These are phyloP conservation scores for Talaromyces funiculosus DNA, from an alignment of 2,329 filamentous ascomycete genomes.

Conservation along the genomic window DNA sequence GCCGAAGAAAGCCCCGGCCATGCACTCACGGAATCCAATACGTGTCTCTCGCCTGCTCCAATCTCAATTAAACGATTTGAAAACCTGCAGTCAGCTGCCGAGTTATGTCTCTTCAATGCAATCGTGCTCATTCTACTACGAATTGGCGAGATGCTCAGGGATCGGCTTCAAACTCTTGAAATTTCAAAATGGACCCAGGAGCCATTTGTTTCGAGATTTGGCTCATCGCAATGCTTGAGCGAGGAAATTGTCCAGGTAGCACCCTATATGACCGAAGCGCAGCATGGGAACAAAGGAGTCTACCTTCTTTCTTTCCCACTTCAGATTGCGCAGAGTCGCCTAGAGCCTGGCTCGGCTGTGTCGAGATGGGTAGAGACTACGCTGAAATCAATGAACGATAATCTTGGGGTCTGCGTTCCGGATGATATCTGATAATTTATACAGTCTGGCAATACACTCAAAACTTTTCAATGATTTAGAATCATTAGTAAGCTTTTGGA, in stretches of 20 bases:
- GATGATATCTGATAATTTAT: neutral
- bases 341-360: neutral
- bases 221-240: neutral
- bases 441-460: no score
- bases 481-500: no score
- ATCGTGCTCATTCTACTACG: neutral
- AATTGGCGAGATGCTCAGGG: neutral
- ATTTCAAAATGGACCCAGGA: neutral
- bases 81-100: neutral
- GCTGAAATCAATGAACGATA: neutral
- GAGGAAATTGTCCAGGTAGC: neutral
- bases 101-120: neutral
- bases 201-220: neutral
- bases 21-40: neutral
- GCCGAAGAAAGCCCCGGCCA: neutral
- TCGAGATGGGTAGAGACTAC: neutral
- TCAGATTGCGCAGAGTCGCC: neutral
- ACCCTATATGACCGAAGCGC: neutral
- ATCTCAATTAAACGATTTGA: neutral
- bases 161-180: neutral
- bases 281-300: conserved; percentile 1
- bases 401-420: neutral
- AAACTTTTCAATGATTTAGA: no score
- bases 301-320: conserved; percentile 3
- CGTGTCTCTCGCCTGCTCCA: neutral